A percentile compares a stretch with the other conserved stretches of the same genome.
phyloP scores from a whole-genome alignment of 2,329 filamentous ascomycete genomes.

The Phialocephala sp. region DNA sequence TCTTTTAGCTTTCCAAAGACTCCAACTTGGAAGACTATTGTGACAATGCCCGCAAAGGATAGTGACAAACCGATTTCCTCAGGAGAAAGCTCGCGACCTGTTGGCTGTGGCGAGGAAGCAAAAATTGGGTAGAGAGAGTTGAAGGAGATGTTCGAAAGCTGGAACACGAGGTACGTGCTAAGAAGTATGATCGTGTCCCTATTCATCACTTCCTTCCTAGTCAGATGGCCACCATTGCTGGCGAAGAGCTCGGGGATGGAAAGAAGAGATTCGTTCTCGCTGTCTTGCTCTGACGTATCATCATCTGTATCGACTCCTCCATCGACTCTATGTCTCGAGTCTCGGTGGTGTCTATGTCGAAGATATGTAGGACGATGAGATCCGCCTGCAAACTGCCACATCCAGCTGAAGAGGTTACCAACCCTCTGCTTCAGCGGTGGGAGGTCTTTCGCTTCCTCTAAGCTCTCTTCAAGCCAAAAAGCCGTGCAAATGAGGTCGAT shows the following conservation, averaged over 20 bases:
- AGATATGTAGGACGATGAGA: conserved; percentile 64
- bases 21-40: conserved; percentile 88
- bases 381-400: conserved; percentile 70
- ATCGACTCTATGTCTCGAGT: conserved; percentile 35
- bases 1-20: conserved; percentile 81
- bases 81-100: conserved; percentile 76
- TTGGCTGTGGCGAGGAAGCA: conserved; percentile 74
- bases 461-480: conserved; percentile 87
- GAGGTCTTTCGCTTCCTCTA: conserved; percentile 68
- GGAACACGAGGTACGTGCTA: conserved; percentile 88
- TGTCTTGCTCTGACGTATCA: conserved; percentile 31
- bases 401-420: conserved; percentile 65
- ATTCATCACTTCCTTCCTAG: conserved; percentile 69
- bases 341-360: conserved; percentile 43
- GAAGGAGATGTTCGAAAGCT: conserved; percentile 92
- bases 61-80: conserved; percentile 84
- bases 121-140: conserved; percentile 97
- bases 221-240: conserved; percentile 54
- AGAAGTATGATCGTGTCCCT: conserved; percentile 83
- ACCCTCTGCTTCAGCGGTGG: conserved; percentile 64
- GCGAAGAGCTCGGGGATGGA: conserved; percentile 47
- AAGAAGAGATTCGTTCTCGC: conserved; percentile 38
- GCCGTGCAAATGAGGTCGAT: conserved; percentile 75
- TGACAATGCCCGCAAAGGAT: conserved; percentile 82
- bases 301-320: conserved; percentile 50